Percentiles rank a stretch among this genome's conserved stretches.
phyloP scores from a whole-genome alignment of 2,329 filamentous ascomycete genomes.

The Phialophora macrospora region DNA sequence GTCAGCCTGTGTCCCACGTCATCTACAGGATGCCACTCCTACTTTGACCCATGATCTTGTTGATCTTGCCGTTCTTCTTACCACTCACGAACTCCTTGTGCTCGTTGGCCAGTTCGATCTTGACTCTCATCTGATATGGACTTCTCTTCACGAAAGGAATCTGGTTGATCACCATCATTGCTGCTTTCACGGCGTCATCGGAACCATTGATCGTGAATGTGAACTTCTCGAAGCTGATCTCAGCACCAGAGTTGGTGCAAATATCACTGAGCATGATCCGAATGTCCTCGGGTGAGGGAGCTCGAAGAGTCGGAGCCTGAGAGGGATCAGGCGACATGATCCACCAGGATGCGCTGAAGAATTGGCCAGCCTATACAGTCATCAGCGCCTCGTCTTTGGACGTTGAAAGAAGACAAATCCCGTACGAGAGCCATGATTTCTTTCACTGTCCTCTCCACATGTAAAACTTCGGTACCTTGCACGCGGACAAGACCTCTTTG shows the following conservation, averaged over 20 bases:
- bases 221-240: constrained; percentile 91
- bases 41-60: constrained; percentile 99
- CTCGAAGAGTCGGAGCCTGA: constrained; percentile 62
- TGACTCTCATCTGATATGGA: constrained; percentile 92
- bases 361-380: constrained; percentile 77
- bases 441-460: constrained; percentile 91
- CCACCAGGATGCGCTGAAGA: constrained; percentile 97
- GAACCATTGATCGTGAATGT: constrained; percentile 94
- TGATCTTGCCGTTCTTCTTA: constrained; percentile 99
- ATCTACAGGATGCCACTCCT: constrained; percentile 41
- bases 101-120: constrained; percentile 98
- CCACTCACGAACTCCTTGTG: constrained; percentile 99
- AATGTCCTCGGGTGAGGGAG: constrained; percentile 70
- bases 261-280: constrained; percentile 93
- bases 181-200: constrained; percentile 93
- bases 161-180: constrained; percentile 91
- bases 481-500: constrained; percentile 84
- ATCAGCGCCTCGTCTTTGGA: constrained; percentile 32
- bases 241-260: constrained; percentile 92
- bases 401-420: neutral
- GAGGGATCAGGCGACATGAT: constrained; percentile 75
- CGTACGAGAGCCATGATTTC: constrained; percentile 92
- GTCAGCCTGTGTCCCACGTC: constrained; percentile 21
- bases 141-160: constrained; percentile 85
- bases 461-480: constrained; percentile 89